phyloP scores from a whole-genome alignment of 352 stramenopile species.

The Achlya hypogyna region DNA sequence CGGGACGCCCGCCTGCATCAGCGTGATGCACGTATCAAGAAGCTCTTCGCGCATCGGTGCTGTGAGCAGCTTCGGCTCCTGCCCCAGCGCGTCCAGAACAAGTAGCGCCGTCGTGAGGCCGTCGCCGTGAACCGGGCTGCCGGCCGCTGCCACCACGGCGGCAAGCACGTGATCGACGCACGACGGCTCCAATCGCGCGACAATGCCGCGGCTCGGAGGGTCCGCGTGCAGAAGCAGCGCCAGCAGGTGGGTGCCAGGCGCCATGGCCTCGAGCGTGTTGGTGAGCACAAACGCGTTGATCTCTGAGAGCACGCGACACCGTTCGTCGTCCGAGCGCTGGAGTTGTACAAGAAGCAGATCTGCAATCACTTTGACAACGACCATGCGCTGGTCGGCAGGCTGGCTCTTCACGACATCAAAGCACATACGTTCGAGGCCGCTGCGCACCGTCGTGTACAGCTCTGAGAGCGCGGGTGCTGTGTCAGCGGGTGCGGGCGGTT shows the following conservation, averaged over 20 bases:
- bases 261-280: constrained; percentile 34
- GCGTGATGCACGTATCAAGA: constrained; percentile 18
- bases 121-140: constrained; percentile 19
- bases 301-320: constrained; percentile 38
- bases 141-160: constrained; percentile 25
- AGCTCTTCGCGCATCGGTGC: constrained; percentile 21
- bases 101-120: constrained; percentile 54
- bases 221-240: constrained; percentile 63
- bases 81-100: constrained; percentile 46
- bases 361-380: constrained; percentile 48
- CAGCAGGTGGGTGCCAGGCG: constrained; percentile 53
- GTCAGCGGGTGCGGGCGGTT: background rate
- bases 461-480: constrained; percentile 37
- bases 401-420: constrained; percentile 25
- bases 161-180: constrained; percentile 42
- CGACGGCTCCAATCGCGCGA: constrained; percentile 27
- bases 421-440: constrained; percentile 52
- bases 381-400: constrained; percentile 25
- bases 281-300: constrained; percentile 41
- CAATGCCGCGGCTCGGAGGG: constrained; percentile 23
- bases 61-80: background rate
- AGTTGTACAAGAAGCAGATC: constrained; percentile 59
- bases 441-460: constrained; percentile 41
- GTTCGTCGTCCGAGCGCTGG: constrained; percentile 45
- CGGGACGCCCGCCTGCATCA: constrained; percentile 24